A percentile compares a stretch with the other conserved stretches of the same genome.
Conservation (phyloP, 2,329 filamentous ascomycete genomes). For the Fonsecaea multimorphosa region DNA sequence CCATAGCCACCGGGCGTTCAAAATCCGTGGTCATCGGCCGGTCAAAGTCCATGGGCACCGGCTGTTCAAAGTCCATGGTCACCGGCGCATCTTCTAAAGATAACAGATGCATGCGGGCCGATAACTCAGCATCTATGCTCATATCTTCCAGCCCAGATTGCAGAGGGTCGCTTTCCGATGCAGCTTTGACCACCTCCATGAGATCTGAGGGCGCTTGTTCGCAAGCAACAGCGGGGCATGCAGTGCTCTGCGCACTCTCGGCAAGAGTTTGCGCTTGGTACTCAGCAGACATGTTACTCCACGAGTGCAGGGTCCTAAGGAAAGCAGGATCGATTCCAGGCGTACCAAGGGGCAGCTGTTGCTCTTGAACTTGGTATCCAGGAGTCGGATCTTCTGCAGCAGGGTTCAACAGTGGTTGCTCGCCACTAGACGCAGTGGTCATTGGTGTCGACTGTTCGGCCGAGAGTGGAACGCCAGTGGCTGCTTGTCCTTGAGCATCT, state of each 20-base stretch:
- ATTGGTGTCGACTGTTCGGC: not conserved
- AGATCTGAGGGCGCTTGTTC: not conserved
- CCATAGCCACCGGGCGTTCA: too few relatives aligned
- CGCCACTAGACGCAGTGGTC: not conserved
- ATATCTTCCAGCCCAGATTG: not conserved
- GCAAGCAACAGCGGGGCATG: not conserved
- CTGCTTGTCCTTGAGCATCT: slow-evolving; percentile 2
- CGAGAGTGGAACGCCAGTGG: slow-evolving; percentile 3
- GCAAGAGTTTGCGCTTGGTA: not conserved
- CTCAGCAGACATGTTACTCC: not conserved
- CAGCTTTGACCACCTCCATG: not conserved
- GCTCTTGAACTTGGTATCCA: not conserved
- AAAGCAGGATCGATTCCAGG: not conserved
- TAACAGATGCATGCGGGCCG: not conserved
- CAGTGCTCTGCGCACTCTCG: not conserved
- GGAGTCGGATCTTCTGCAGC: not conserved
- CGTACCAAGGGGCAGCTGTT: not conserved
- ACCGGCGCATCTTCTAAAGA: not conserved
- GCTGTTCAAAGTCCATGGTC: slow-evolving; percentile 3
- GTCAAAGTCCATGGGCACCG: too few relatives aligned
- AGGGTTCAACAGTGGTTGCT: not conserved
- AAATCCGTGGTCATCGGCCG: too few relatives aligned
- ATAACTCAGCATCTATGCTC: not conserved
- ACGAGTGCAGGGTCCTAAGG: not conserved
- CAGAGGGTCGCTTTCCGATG: not conserved